A percentile compares a stretch with the other conserved stretches of the same genome.
Evolutionary conservation across 2,329 filamentous ascomycete species (phyloP).

Genomic region (Aspergillus japonicus): DNA sequence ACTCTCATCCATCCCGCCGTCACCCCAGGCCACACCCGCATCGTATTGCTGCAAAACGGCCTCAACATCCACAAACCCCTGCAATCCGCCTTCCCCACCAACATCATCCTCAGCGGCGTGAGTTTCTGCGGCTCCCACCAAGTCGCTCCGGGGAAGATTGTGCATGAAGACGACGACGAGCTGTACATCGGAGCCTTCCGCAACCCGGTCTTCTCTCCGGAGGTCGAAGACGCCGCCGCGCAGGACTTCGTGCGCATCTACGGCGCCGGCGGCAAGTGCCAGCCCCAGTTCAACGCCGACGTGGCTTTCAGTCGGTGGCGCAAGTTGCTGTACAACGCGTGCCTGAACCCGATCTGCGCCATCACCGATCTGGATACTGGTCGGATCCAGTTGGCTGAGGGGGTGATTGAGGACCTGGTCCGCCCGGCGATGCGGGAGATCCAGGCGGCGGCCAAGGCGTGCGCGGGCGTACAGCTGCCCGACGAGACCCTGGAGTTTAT

Average conservation of each 20-base stretch:
- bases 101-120: conserved; percentile 54
- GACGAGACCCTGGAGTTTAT: conserved; percentile 14
- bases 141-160: conserved; percentile 45
- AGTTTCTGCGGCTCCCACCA: conserved; percentile 54
- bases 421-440: conserved; percentile 56
- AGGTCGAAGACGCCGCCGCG: conserved; percentile 31
- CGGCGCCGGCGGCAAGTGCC: conserved; percentile 46
- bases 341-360: conserved; percentile 53
- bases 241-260: conserved; percentile 51
- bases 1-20: conserved; percentile 55
- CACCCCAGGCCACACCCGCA: conserved; percentile 50
- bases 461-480: conserved; percentile 10
- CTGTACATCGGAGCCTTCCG: conserved; percentile 53
- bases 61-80: conserved; percentile 61
- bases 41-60: conserved; percentile 62
- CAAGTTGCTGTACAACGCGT: conserved; percentile 51
- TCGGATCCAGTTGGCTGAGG: conserved; percentile 47
- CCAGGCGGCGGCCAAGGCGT: conserved; percentile 30
- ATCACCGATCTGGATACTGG: conserved; percentile 52
- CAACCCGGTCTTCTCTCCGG: conserved; percentile 13
- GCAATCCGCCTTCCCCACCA: conserved; percentile 50
- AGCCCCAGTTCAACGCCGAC: conserved; percentile 39
- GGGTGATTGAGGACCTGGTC: conserved; percentile 50
- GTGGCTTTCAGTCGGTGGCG: conserved; percentile 28
- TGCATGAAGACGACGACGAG: conserved; percentile 54